Evolutionary conservation across 2,329 filamentous ascomycete species (phyloP).

Genomic region (Sarocladium kiliense): DNA sequence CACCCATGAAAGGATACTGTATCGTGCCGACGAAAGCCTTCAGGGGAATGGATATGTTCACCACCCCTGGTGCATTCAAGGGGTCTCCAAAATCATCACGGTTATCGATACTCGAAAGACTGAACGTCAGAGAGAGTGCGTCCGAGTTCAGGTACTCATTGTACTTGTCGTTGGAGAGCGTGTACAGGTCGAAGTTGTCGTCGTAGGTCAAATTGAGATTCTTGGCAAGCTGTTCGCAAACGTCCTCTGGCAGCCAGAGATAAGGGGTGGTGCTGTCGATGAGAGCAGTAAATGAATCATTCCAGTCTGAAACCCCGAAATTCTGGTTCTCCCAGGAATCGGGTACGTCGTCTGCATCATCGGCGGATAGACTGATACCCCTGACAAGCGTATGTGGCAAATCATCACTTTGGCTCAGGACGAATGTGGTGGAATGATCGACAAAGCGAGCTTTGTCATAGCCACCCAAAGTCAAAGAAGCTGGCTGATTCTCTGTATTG

Average conservation of each 20-base stretch:
- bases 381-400: constrained; percentile 56
- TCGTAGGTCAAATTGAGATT: constrained; percentile 63
- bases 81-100: constrained; percentile 46
- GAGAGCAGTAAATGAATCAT: constrained; percentile 43
- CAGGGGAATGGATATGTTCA: constrained; percentile 51
- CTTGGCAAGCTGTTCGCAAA: constrained; percentile 61
- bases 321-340: constrained; percentile 17
- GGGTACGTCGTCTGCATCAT: constrained; percentile 15
- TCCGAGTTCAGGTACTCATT: constrained; percentile 36
- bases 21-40: constrained; percentile 45
- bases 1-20: constrained; percentile 43
- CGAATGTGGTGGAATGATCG: constrained; percentile 56
- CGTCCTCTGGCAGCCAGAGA: constrained; percentile 53
- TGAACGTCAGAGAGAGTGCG: constrained; percentile 51
- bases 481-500: constrained; percentile 32
- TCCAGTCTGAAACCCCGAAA: constrained; percentile 36
- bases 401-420: constrained; percentile 47
- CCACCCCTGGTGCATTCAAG: constrained; percentile 41
- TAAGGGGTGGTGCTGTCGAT: constrained; percentile 62
- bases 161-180: constrained; percentile 54
- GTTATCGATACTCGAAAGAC: constrained; percentile 50
- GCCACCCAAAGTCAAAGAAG: constrained; percentile 63
- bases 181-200: constrained; percentile 57
- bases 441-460: constrained; percentile 61
- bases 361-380: constrained; percentile 38